phyloP scores from a whole-genome alignment of 2,329 filamentous ascomycete species.

The Fusarium heterosporum region DNA sequence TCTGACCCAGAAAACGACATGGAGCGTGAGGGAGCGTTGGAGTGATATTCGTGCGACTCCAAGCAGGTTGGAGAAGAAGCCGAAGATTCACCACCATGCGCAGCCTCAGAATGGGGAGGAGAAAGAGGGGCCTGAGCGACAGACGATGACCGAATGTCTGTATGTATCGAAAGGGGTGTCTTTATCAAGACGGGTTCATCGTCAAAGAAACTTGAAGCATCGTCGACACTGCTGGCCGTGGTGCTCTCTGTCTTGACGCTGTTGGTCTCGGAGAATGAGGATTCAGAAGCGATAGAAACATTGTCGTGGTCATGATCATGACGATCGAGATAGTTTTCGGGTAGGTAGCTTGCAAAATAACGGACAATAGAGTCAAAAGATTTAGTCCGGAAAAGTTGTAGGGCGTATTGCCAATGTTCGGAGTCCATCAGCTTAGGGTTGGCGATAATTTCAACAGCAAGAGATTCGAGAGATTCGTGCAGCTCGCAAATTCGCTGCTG shows the following conservation, averaged over 20 bases:
- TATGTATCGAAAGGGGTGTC: constrained; percentile 55
- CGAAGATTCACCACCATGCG: constrained; percentile 57
- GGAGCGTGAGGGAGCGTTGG: constrained; percentile 59
- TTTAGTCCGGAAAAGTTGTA: constrained; percentile 69
- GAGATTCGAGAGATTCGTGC: constrained; percentile 66
- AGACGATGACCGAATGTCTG: constrained; percentile 38
- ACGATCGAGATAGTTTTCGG: constrained; percentile 60
- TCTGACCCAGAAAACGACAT: constrained; percentile 66
- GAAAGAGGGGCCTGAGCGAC: constrained; percentile 48
- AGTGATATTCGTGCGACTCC: constrained; percentile 50
- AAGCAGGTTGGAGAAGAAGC: constrained; percentile 53
- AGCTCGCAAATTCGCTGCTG: constrained; percentile 66
- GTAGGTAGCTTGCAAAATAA: constrained; percentile 70
- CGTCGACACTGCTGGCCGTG: constrained; percentile 55
- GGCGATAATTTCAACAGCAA: constrained; percentile 70
- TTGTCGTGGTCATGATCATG: constrained; percentile 51
- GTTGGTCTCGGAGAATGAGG: constrained; percentile 55
- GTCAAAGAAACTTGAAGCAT: constrained; percentile 57
- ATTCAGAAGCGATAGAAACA: constrained; percentile 50
- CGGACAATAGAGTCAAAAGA: constrained; percentile 70
- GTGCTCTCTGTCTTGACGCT: constrained; percentile 54
- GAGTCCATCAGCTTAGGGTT: constrained; percentile 69
- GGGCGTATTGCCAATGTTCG: constrained; percentile 68
- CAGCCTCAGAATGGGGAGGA: constrained; percentile 64
- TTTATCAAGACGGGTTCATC: constrained; percentile 59